These are phyloP conservation scores for Aspergillus sojae DNA, from an alignment of 2,329 filamentous ascomycete species.

Conservation along the genomic window DNA sequence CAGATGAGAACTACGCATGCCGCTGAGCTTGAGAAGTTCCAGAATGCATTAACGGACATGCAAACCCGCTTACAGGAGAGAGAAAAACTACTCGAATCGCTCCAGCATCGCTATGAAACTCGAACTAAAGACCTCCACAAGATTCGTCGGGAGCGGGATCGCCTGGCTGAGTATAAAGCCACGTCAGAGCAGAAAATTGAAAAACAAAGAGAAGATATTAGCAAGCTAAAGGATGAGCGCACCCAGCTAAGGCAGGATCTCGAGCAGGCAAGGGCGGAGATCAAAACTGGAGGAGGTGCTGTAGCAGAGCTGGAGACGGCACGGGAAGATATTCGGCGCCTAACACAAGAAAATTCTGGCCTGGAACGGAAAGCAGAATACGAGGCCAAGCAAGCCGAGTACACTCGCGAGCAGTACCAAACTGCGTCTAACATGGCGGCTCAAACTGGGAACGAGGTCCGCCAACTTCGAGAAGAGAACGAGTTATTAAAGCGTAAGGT, in stretches of 20 bases:
- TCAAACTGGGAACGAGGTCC: conserved; percentile 42
- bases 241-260: conserved; percentile 41
- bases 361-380: conserved; percentile 44
- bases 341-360: conserved; percentile 38
- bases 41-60: conserved; percentile 28
- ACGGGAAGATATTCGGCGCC: conserved; percentile 41
- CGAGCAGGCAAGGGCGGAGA: conserved; percentile 39
- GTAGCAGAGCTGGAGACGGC: conserved; percentile 45
- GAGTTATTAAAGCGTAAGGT: conserved; percentile 40
- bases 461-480: conserved; percentile 41
- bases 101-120: conserved; percentile 51
- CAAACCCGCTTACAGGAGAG: conserved; percentile 35
- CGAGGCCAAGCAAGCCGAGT: conserved; percentile 48
- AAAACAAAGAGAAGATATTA: conserved; percentile 41
- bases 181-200: conserved; percentile 36
- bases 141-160: conserved; percentile 40
- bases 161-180: conserved; percentile 30
- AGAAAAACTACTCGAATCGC: conserved; percentile 33
- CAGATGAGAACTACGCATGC: conserved; percentile 36
- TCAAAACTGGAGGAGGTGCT: conserved; percentile 44
- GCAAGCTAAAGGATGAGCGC: conserved; percentile 45
- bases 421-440: conserved; percentile 48
- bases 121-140: conserved; percentile 41
- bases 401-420: conserved; percentile 51
- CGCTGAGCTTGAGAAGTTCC: conserved; percentile 34